A percentile compares a stretch with the other conserved stretches of the same genome.
Conservation (phyloP, 768 basidiomycete species). For the Gloeophyllum trabeum region DNA sequence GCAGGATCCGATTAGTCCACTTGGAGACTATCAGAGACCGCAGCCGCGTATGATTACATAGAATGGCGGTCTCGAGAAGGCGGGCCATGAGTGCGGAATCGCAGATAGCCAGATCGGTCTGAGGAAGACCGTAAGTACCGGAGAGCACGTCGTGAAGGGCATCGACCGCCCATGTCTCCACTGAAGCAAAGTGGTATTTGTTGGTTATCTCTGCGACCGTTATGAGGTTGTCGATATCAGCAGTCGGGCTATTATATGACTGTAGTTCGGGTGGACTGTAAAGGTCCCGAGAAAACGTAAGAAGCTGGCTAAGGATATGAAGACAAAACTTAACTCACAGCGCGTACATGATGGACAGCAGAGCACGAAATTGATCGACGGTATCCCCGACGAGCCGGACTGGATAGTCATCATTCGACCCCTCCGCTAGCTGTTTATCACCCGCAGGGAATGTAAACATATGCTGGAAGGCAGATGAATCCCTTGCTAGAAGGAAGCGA, state of each 20-base stretch:
- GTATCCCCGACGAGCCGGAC: slow-evolving; percentile 27
- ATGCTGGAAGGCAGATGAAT: slow-evolving; percentile 17
- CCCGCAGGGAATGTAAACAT: slow-evolving; percentile 5
- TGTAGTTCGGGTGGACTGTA: slow-evolving; percentile 12
- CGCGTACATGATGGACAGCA: slow-evolving; percentile 27
- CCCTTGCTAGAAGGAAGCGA: slow-evolving; percentile 16
- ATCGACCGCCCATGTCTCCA: slow-evolving; percentile 24
- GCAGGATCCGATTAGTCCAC: slow-evolving; percentile 24
- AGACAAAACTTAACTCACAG: no score
- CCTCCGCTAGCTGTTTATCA: slow-evolving; percentile 9
- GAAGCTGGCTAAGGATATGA: no score
- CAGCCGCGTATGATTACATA: slow-evolving; percentile 16
- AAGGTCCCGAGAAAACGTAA: background rate
- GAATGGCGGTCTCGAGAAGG: slow-evolving; percentile 22
- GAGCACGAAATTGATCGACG: slow-evolving; percentile 23
- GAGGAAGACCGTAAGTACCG: slow-evolving; percentile 12
- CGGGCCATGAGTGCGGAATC: slow-evolving; percentile 20
- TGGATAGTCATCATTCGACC: slow-evolving; percentile 20
- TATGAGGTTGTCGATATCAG: slow-evolving; percentile 23
- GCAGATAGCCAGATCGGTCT: slow-evolving; percentile 13
- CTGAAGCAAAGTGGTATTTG: slow-evolving; percentile 25
- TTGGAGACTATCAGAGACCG: slow-evolving; percentile 15
- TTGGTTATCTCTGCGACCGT: slow-evolving; percentile 28
- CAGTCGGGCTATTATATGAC: slow-evolving; percentile 15
- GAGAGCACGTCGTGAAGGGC: slow-evolving; percentile 19